These are phyloP conservation scores for Clavispora fructus DNA, from an alignment of 805 yeast genomes.

Conservation along the genomic window DNA sequence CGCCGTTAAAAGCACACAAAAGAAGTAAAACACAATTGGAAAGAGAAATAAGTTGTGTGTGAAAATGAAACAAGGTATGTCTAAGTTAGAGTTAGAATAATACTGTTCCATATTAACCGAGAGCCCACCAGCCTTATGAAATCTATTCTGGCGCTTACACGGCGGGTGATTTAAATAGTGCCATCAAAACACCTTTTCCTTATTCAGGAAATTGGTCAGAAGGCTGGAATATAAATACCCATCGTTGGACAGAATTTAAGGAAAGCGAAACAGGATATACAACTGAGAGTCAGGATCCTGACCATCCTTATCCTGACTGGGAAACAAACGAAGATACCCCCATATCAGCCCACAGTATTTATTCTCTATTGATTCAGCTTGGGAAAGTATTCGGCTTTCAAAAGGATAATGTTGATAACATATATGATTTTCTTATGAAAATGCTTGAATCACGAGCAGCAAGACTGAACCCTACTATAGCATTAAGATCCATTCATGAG, in stretches of 20 bases:
- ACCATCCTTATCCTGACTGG: constrained; percentile 51
- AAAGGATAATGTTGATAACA: constrained; percentile 55
- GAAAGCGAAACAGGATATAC: neutral
- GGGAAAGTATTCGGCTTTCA: constrained; percentile 64
- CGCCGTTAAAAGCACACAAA: neutral
- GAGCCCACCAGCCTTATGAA: neutral
- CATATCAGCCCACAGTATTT: constrained; percentile 49
- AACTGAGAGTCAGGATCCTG: neutral
- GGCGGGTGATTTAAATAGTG: neutral
- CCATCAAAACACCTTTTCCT: neutral
- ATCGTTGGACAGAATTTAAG: neutral
- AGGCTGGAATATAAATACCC: neutral
- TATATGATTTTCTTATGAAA: constrained; percentile 41
- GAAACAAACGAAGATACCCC: constrained; percentile 38
- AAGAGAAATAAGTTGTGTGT: too few relatives aligned
- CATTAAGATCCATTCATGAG: constrained; percentile 59
- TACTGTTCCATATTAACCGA: neutral
- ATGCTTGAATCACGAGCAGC: constrained; percentile 38
- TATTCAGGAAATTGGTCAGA: constrained; percentile 1
- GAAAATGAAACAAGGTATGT: neutral
- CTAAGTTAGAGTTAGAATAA: neutral
- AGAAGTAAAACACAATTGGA: neutral
- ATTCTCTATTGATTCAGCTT: constrained; percentile 48
- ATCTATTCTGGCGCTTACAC: neutral
- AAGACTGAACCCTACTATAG: constrained; percentile 51